Evolutionary conservation across 1,284 basidiomycete species (phyloP), one percentile per base, ranked within the genome.

Genomic region (Trichosporon coremiiforme): DNA sequence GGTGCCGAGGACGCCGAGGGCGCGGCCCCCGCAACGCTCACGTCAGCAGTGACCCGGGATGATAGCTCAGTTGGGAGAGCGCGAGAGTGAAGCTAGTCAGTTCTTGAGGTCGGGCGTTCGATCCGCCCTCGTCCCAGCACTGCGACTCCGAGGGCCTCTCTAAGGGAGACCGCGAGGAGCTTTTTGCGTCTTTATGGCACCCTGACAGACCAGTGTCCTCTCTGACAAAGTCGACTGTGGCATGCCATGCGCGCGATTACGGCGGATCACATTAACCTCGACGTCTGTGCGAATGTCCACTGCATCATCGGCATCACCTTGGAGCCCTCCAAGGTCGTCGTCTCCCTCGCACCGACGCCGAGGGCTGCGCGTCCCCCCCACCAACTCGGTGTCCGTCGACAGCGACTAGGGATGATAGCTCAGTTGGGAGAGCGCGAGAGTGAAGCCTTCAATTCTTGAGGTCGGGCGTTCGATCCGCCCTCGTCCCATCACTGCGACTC

Each of bases 31-130:
- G 41, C 38, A 17, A 6, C 41, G 17, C 50, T 53, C 50, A 10
- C 50, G 50, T 22, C 50, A 53, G 50, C 50, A 53, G 50, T 17
- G 50, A 22, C 50, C 50, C 5, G 50, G 50, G 50, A 53, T 53
- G 50, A 53, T 53, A 53, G 50, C 50, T 53, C 50, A 53, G 50
- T 53, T 53, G 50, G 50, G 50, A 53, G 50, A 53, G 50, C 50
- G 50, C 50, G 50, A 53, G 50, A 53, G 50, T 53, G 50, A 53
- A 53, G 50, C 33, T 20, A 47, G 20, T 53, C 50, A 53, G 9
- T 53, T 53, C 50, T 53, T 53, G 50, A 53, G 50, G 50, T 53
- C 50, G 50, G 50, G 50, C 50, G 50, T 53, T 53, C 50, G 50
- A 53, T 53, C 50, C 50, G 50, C 50, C 47, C 47, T 50, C 47